Conservation (phyloP, 352 stramenopile genomes). For the Phytophthora sojae region DNA sequence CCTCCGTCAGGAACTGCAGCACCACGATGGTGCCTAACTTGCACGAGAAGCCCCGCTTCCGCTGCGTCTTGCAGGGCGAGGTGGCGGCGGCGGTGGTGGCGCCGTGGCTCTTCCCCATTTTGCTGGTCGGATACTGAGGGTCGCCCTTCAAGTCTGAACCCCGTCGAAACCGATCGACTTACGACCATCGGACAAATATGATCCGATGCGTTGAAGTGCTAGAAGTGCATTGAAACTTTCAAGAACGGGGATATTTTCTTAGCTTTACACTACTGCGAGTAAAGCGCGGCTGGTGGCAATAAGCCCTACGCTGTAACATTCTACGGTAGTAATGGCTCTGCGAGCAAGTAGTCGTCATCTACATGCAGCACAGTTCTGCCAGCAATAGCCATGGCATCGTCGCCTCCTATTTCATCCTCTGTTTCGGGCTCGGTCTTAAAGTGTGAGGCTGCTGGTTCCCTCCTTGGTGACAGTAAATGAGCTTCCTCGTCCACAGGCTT, state of each 20-base stretch:
- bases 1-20: constrained; percentile 63
- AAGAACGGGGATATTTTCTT: too few species aligned
- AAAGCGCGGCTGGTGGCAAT: not conserved
- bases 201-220: too few species aligned
- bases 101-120: constrained; percentile 20
- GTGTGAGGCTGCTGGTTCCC: constrained; percentile 25
- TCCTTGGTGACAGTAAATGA: not conserved
- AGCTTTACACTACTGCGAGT: too few species aligned
- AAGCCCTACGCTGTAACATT: too few species aligned
- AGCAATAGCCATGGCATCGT: constrained; percentile 20
- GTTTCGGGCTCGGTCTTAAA: constrained; percentile 46
- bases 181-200: not conserved
- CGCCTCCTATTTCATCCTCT: constrained; percentile 21
- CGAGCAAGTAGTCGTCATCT: constrained; percentile 41
- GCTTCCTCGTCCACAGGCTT: not conserved
- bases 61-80: constrained; percentile 8
- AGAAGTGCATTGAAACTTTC: too few species aligned
- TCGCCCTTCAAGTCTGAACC: constrained; percentile 2
- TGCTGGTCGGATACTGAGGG: not conserved
- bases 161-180: not conserved
- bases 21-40: constrained; percentile 57
- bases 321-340: constrained; percentile 53
- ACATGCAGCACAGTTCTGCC: constrained; percentile 21
- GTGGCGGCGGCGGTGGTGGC: not conserved
- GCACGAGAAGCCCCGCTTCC: constrained; percentile 33